Evolutionary conservation across 2,329 filamentous ascomycete genomes (phyloP).

Genomic region (Aspergillus novofumigatus): DNA sequence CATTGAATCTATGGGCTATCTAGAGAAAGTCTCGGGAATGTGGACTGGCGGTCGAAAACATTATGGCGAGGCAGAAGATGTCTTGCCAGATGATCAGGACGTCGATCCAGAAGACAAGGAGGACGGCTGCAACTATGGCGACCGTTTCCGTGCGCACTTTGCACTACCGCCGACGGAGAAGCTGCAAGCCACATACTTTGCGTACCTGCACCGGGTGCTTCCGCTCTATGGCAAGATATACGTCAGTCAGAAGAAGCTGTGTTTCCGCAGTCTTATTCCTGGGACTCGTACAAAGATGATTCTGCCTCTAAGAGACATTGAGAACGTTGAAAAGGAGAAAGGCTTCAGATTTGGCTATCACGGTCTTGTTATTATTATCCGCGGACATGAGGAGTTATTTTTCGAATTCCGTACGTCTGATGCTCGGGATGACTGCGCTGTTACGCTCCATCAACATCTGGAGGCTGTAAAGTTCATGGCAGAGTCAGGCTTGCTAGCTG

Average conservation of each 20-base stretch:
- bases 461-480: constrained; percentile 68
- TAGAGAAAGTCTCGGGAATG: constrained; percentile 96
- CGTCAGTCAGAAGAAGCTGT: constrained; percentile 80
- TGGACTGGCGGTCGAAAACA: constrained; percentile 88
- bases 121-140: constrained; percentile 50
- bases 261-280: constrained; percentile 85
- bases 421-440: constrained; percentile 79
- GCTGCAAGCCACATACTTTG: constrained; percentile 85
- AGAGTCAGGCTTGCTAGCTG: constrained; percentile 63
- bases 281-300: constrained; percentile 91
- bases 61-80: constrained; percentile 69
- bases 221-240: constrained; percentile 97
- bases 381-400: constrained; percentile 91
- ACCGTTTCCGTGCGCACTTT: constrained; percentile 83
- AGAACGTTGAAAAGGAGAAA: constrained; percentile 91
- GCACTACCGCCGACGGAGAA: constrained; percentile 78
- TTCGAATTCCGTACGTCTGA: constrained; percentile 83
- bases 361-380: constrained; percentile 86
- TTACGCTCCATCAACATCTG: constrained; percentile 72
- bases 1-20: constrained; percentile 90
- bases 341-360: constrained; percentile 90
- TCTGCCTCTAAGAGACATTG: constrained; percentile 82
- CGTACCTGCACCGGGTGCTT: constrained; percentile 82
- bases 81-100: constrained; percentile 62
- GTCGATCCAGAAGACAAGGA: constrained; percentile 55